Conservation (phyloP, 352 stramenopile species). For the Pythium aristosporum region DNA sequence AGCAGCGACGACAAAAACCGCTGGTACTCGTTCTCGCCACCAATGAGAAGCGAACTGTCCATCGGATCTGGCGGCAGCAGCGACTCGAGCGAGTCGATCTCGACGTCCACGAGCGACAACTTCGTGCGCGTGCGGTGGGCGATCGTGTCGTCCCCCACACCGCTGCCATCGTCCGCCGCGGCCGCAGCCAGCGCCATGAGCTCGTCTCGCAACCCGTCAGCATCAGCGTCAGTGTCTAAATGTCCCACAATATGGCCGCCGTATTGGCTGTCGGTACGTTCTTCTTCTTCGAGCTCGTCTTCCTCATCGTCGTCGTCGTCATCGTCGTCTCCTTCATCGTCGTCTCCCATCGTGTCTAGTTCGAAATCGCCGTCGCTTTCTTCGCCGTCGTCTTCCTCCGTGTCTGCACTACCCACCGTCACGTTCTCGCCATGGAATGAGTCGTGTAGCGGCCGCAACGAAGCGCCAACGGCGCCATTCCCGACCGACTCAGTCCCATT, state of each 20-base stretch:
- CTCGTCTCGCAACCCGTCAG: conserved; percentile 6
- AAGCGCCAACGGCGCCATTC: conserved; percentile 4
- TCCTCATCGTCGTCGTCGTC: conserved; percentile 13
- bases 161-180: not conserved
- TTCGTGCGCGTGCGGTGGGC: conserved; percentile 71
- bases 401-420: not conserved
- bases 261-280: not conserved
- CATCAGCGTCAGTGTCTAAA: conserved; percentile 1
- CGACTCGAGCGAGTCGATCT: conserved; percentile 70
- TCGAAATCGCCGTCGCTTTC: conserved; percentile 29
- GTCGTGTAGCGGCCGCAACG: not conserved
- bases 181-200: conserved; percentile 7
- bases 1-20: conserved; percentile 79
- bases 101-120: conserved; percentile 71
- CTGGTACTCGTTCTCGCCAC: conserved; percentile 72
- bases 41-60: conserved; percentile 25
- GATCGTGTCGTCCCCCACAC: conserved; percentile 45
- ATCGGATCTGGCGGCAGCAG: conserved; percentile 35
- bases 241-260: not conserved
- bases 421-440: not conserved
- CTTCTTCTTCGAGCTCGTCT: conserved; percentile 6
- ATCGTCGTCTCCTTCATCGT: conserved; percentile 25
- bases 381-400: conserved; percentile 15
- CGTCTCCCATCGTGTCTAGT: conserved; percentile 25
- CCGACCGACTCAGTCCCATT: not conserved